phyloP scores from a whole-genome alignment of 31 red algal species.

The Endocladia muricata region DNA sequence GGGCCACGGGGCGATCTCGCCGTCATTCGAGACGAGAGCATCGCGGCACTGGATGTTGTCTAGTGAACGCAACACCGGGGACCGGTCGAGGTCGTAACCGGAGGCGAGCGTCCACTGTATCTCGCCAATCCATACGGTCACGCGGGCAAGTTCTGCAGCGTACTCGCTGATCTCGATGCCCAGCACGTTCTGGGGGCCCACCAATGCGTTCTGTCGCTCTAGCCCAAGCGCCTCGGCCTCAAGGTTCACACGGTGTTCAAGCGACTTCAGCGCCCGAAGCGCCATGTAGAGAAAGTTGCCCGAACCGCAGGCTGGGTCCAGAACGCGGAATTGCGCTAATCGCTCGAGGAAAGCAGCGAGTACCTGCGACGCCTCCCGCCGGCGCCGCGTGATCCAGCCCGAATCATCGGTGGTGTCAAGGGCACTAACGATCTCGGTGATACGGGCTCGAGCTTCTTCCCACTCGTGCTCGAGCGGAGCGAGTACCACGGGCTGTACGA shows the following conservation, averaged over 20 bases:
- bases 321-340: not conserved
- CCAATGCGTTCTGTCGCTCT: not conserved
- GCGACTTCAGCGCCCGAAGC: not conserved
- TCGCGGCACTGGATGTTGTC: not conserved
- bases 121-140: not conserved
- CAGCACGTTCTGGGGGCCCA: not conserved
- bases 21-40: not conserved
- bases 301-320: not conserved
- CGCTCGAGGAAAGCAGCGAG: not conserved
- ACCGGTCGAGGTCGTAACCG: not conserved
- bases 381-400: not conserved
- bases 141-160: not conserved
- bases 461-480: not conserved
- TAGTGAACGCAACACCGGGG: not conserved
- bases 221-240: not conserved
- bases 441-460: not conserved
- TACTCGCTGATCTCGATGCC: not conserved
- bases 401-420: not conserved
- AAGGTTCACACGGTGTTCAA: not conserved
- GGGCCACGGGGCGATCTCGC: no score
- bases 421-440: no score
- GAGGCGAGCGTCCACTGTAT: not conserved
- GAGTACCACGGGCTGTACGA: not conserved
- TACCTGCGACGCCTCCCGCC: no score
- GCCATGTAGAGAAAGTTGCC: conserved; percentile 1